Base-by-base conservation (phyloP, 164 flowering plant species). In the Warburgia ugandensis region DNA sequence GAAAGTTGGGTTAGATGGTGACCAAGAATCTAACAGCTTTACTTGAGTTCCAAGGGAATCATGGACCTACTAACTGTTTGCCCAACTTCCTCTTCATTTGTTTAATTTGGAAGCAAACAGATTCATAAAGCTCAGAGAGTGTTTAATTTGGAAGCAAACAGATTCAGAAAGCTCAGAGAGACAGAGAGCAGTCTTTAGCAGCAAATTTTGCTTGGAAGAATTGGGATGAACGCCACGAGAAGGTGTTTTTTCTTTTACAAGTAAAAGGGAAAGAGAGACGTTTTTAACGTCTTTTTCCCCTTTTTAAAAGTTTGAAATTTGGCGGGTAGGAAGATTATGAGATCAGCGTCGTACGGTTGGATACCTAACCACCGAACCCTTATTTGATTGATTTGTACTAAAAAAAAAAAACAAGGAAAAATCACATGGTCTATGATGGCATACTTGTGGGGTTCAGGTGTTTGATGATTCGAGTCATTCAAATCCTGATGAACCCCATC, bases 1-100 rank as follows among this genome's bases (percentile, higher is more conserved):
- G 70, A n/a, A n/a, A 59, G 76, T 65, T 66, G 80, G 73, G 60
- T 67, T 53, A 77, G 96, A 87, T 78, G 86, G 90, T 73, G 92
- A 80, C 96, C 82, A 74, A 72, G 58, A 81, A 84, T 64, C 87
- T 54, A 77, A 78, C 79, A 37, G 60, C 65, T 67, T 81, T 80
- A 75, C 92, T 78, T 87, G 55, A 60, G 56, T 63, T 68, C 57
- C 59, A 84, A 82, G 90, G 62, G 74, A 75, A 73, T 41, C 41
- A n/a, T n/a, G 36, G 23, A 35, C 48, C 53, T 62, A 6, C 54
- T 11, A 72, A 78, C 80, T 45, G 76, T 65, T 79, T 79, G 81
- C 91, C 84, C 71, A 78, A 80, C 78, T 65, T 65, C 57, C 52
- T n/a, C 57, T 60, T 47, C 13, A 53, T 61, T 68, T 56, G 70